Conservation (phyloP, 345 rosid species). For the Mangifera indica region DNA sequence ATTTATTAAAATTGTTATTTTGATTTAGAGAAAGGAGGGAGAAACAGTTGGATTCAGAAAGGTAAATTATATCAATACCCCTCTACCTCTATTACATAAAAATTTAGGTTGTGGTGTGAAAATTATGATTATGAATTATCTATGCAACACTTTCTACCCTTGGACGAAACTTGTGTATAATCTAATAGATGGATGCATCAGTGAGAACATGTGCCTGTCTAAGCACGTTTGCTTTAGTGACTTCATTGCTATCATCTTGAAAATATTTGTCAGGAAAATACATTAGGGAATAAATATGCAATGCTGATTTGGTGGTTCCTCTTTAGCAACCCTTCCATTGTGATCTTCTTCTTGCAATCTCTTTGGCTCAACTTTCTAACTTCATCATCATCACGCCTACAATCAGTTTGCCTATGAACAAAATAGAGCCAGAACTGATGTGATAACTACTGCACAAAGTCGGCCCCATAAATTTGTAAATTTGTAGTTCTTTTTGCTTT, state of each 20-base stretch:
- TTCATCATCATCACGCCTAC: too few species aligned
- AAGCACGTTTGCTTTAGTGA: background rate
- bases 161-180: background rate
- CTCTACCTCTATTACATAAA: background rate
- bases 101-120: background rate
- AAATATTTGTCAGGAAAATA: background rate
- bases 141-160: background rate
- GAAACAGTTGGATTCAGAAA: background rate
- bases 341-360: too few species aligned
- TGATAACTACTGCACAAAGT: too few species aligned
- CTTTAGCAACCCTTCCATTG: too few species aligned
- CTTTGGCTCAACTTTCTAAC: too few species aligned
- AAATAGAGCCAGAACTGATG: too few species aligned
- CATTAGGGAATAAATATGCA: slow-evolving; percentile 8
- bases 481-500: too few species aligned
- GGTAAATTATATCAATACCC: background rate
- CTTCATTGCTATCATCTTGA: background rate
- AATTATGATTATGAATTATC: background rate
- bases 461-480: too few species aligned
- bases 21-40: background rate
- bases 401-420: too few species aligned
- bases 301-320: background rate
- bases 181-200: background rate
- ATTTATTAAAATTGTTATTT: background rate
- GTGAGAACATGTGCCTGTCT: background rate